Conservation (phyloP, 2,329 filamentous ascomycete species). For the Phyllosticta ampelicida region DNA sequence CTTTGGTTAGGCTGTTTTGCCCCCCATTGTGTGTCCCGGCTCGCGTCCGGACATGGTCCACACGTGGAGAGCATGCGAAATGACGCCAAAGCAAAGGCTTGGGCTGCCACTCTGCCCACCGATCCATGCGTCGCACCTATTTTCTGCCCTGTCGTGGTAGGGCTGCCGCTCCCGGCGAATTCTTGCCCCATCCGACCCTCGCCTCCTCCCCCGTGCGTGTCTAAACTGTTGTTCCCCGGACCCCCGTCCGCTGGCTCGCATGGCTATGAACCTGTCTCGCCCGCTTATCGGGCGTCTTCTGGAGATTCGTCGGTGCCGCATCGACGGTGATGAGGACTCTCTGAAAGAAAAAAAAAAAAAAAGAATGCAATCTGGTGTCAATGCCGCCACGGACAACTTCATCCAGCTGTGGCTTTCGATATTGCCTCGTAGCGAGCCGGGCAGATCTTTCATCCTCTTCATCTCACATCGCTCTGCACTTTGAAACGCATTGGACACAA, state of each 20-base stretch:
- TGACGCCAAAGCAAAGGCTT: slow-evolving; percentile 2
- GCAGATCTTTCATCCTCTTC: not conserved
- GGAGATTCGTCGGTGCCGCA: not conserved
- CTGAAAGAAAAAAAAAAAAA: no score
- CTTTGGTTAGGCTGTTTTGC: not conserved
- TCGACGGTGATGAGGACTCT: not conserved
- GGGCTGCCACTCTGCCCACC: not conserved
- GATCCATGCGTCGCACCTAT: not conserved
- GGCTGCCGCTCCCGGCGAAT: not conserved
- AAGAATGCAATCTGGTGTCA: not conserved
- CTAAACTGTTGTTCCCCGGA: not conserved
- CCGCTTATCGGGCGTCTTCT: not conserved
- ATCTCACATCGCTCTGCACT: not conserved
- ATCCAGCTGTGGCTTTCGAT: not conserved
- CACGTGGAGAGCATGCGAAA: slow-evolving; percentile 2
- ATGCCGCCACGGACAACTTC: not conserved
- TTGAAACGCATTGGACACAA: not conserved
- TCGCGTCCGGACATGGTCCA: not conserved
- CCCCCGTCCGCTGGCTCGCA: not conserved
- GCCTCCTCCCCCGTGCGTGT: not conserved
- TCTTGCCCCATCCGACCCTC: not conserved
- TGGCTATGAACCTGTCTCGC: not conserved
- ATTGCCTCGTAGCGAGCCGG: not conserved
- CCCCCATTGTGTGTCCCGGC: not conserved
- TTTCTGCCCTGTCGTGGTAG: not conserved